Evolutionary conservation across 2,329 filamentous ascomycete species (phyloP).

Genomic region (Talaromyces atroroseus): DNA sequence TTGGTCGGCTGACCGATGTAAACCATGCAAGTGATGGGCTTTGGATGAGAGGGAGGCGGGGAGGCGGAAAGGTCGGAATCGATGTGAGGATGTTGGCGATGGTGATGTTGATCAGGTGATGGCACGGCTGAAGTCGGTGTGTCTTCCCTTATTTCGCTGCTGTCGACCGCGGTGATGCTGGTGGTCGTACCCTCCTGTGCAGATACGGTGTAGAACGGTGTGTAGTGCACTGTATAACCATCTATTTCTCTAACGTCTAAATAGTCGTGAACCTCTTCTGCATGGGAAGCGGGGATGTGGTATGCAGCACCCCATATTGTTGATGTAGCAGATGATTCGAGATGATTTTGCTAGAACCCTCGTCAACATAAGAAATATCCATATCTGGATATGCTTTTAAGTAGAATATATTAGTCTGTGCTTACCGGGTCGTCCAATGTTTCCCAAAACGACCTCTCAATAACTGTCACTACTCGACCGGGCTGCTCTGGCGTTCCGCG

Average conservation of each 20-base stretch:
- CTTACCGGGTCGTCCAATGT: constrained; percentile 61
- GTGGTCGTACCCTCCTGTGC: constrained; percentile 11
- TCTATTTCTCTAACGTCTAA: constrained; percentile 97
- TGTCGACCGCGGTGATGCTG: background rate
- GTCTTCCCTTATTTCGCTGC: background rate
- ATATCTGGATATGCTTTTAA: constrained; percentile 1
- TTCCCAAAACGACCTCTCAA: constrained; percentile 78
- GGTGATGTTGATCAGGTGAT: background rate
- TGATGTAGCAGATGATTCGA: constrained; percentile 33
- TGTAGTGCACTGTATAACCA: constrained; percentile 90
- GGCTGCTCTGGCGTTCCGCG: constrained; percentile 82
- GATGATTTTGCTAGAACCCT: constrained; percentile 25
- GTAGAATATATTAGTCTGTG: background rate
- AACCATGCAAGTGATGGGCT: constrained; percentile 58
- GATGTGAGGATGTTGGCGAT: background rate
- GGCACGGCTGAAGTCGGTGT: background rate
- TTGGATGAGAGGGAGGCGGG: constrained; percentile 5
- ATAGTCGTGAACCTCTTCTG: constrained; percentile 77
- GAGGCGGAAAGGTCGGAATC: background rate
- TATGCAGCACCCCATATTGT: constrained; percentile 90
- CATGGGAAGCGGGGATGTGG: constrained; percentile 66
- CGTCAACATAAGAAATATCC: background rate
- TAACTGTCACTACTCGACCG: constrained; percentile 88
- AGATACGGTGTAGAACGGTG: constrained; percentile 66
- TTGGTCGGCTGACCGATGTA: constrained; percentile 95